Conservation (phyloP, 2,329 filamentous ascomycete species). For the Penicillium sclerotiorum region DNA sequence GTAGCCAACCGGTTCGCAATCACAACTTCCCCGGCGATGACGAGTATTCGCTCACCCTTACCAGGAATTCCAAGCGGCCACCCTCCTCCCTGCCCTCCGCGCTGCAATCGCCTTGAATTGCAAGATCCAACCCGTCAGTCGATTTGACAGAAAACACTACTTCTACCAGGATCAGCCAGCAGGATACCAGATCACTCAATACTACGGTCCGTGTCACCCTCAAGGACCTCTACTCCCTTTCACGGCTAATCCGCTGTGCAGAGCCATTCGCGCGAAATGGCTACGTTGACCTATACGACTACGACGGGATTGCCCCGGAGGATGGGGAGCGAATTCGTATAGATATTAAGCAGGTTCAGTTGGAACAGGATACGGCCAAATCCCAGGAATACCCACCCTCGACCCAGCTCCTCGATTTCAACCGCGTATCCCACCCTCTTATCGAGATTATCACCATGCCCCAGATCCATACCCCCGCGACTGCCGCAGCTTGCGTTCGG, state of each 20-base stretch:
- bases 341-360: constrained; percentile 89
- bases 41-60: constrained; percentile 4
- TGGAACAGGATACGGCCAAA: constrained; percentile 98
- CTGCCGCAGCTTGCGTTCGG: constrained; percentile 82
- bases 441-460: constrained; percentile 95
- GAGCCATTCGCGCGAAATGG: constrained; percentile 70
- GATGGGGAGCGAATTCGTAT: constrained; percentile 72
- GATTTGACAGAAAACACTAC: constrained; percentile 96
- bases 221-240: background rate
- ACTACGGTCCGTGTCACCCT: constrained; percentile 61
- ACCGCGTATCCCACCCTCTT: constrained; percentile 85
- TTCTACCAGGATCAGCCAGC: constrained; percentile 98
- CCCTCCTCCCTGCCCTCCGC: constrained; percentile 83
- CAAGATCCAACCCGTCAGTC: constrained; percentile 72
- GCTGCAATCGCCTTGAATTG: constrained; percentile 85
- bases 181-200: constrained; percentile 97
- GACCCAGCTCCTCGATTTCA: constrained; percentile 84
- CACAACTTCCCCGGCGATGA: background rate
- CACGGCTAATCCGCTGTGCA: constrained; percentile 23
- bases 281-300: constrained; percentile 66
- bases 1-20: constrained; percentile 70
- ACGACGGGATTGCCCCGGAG: constrained; percentile 78
- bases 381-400: constrained; percentile 76
- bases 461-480: constrained; percentile 81
- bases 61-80: constrained; percentile 73